Evolutionary conservation across 805 yeast genomes (phyloP).

Genomic region (Nakazawaea molendinolei): DNA sequence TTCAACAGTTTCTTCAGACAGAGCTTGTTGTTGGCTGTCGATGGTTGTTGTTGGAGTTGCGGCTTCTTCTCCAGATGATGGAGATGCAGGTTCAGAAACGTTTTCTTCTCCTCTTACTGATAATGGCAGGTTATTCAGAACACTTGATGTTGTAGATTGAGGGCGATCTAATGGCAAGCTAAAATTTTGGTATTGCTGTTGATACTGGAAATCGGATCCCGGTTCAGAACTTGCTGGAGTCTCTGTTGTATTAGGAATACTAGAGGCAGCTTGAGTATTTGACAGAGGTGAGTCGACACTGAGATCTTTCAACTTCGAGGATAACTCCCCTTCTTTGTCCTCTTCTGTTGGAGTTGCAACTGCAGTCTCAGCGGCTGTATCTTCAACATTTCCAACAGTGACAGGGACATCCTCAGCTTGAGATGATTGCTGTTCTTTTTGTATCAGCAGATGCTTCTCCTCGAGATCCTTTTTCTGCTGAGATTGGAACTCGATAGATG

Average conservation of each 20-base stretch:
- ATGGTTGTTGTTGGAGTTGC: slow-evolving; percentile 20
- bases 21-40: slow-evolving; percentile 3
- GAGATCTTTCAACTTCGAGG: slow-evolving; percentile 30
- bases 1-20: background rate
- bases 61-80: slow-evolving; percentile 25
- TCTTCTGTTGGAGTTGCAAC: slow-evolving; percentile 20
- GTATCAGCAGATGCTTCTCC: slow-evolving; percentile 11
- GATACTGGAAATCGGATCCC: slow-evolving; percentile 40
- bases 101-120: slow-evolving; percentile 78
- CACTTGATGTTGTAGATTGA: slow-evolving; percentile 81
- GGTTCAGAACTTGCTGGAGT: slow-evolving; percentile 45
- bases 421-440: slow-evolving; percentile 4
- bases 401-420: background rate
- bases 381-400: background rate
- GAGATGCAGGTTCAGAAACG: slow-evolving; percentile 33
- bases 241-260: slow-evolving; percentile 21
- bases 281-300: slow-evolving; percentile 15
- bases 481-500: slow-evolving; percentile 7
- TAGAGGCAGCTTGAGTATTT: slow-evolving; percentile 18
- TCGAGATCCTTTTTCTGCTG: slow-evolving; percentile 11
- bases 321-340: slow-evolving; percentile 20
- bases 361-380: slow-evolving; percentile 18
- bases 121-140: slow-evolving; percentile 85
- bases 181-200: slow-evolving; percentile 22
- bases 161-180: slow-evolving; percentile 52